Conservation (phyloP, 164 flowering plant genomes). For the Nymphaea thermarum region DNA sequence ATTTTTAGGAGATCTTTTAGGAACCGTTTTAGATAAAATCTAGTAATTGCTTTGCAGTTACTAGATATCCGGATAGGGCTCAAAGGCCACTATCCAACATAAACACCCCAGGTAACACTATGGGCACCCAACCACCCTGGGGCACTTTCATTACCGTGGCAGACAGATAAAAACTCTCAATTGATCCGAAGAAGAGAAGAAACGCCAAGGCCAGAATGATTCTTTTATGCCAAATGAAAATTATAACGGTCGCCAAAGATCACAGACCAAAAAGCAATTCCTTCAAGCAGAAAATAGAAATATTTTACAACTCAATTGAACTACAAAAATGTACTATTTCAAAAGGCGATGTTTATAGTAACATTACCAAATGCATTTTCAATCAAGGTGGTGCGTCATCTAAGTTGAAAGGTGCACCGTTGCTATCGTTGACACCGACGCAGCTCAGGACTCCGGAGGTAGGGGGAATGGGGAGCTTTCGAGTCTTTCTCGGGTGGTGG, state of each 20-base stretch:
- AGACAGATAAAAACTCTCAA: constrained; percentile 58
- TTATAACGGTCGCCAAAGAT: constrained; percentile 77
- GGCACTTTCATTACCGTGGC: constrained; percentile 63
- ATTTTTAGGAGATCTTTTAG: too few relatives aligned
- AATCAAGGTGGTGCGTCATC: constrained; percentile 51
- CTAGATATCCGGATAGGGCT: too few relatives aligned
- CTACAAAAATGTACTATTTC: background rate
- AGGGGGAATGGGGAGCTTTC: too few relatives aligned
- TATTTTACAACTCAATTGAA: background rate
- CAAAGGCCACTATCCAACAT: constrained; percentile 26
- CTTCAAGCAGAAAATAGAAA: constrained; percentile 21
- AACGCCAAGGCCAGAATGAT: constrained; percentile 37
- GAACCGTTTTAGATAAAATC: too few relatives aligned
- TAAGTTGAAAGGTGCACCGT: too few relatives aligned
- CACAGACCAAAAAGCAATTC: constrained; percentile 73
- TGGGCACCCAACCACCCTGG: constrained; percentile 88
- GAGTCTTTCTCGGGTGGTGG: too few relatives aligned
- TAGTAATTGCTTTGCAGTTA: too few relatives aligned
- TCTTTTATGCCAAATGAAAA: constrained; percentile 65
- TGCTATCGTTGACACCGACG: too few relatives aligned
- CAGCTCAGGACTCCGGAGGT: too few relatives aligned
- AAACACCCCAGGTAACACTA: constrained; percentile 51
- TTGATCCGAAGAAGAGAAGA: constrained; percentile 48
- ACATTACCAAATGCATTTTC: constrained; percentile 81
- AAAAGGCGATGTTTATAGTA: background rate